Evolutionary conservation across 352 stramenopile species (phyloP), one percentile per base, ranked within the genome.

Genomic region (Pythium folliculosum): DNA sequence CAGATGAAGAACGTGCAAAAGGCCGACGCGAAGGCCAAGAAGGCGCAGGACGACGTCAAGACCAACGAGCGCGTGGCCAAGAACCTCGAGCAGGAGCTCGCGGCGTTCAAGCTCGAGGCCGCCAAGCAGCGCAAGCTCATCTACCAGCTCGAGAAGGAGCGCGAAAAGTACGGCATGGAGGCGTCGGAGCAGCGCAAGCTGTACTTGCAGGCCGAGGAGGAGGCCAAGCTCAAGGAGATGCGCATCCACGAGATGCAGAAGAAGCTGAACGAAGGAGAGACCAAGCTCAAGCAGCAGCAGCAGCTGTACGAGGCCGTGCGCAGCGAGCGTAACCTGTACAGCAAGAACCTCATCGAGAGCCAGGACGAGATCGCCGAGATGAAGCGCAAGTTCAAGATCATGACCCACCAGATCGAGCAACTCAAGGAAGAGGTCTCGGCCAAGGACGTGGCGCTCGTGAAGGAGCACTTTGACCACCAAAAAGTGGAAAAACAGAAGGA

Each of bases 351-450:
- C 32, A 96, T 98, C 54, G 96, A 99, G 71, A 89, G 87, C 22
- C 93, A 99, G 67, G 94, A 98, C 72, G 95, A 98, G 72, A 98
- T 99, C 48, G 86, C 85, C 9, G 91, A 98, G 71, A 97, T 99
- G 86, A 98, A 98, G 71, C 86, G 94, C 71, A 98, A 98, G 72
- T 98, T 98, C 77, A 99, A 98, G 75, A 98, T 98, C 75, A 91
- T 98, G 71, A 98, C 88, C 51, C 92, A 98, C 76, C 91, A 98
- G 66, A 94, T 99, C 56, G 93, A 98, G 75, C 94, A 98, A 72
- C 86, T 99, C 35, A 98, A 99, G 76, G 96, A 98, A 65, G 95
- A 99, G 64, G 97, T 98, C 70, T 96, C 91, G n/a, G 77, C 75
- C 14, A 98, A 97, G 64, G 92, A 98, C 69, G 90, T 97, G 52